Evolutionary conservation across 164 flowering plant species (phyloP).

Genomic region (Platanus orientalis): DNA sequence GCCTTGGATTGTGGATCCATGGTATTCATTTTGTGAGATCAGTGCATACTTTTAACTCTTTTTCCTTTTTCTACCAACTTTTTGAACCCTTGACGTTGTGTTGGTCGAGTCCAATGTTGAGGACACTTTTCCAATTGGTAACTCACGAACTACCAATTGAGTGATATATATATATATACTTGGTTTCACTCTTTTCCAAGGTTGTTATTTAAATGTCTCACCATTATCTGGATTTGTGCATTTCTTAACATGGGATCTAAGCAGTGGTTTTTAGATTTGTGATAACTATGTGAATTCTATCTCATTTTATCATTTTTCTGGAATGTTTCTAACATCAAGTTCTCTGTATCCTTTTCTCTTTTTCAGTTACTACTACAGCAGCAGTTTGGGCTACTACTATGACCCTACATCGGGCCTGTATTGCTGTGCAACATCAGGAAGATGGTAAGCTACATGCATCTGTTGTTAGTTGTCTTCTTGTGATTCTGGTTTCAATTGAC

Average conservation of each 20-base stretch:
- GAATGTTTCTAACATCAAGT: neutral
- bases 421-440: conserved; percentile 74
- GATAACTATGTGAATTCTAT: neutral
- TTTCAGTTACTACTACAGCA: conserved; percentile 88
- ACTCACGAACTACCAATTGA: no score
- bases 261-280: neutral
- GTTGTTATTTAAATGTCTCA: no score
- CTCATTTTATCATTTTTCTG: neutral
- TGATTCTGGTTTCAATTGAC: neutral
- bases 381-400: conserved; percentile 82
- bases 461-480: neutral
- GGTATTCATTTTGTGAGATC: no score
- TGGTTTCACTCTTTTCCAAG: no score
- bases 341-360: neutral
- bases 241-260: neutral
- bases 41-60: no score
- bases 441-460: conserved; percentile 48
- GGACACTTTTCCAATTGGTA: no score
- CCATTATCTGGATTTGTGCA: neutral
- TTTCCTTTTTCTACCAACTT: no score
- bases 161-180: no score
- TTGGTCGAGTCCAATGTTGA: no score
- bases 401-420: conserved; percentile 77
- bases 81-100: no score
- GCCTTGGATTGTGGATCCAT: no score